Base-by-base conservation (phyloP, 2,329 filamentous ascomycete genomes). In the Epichloe bromicola region DNA sequence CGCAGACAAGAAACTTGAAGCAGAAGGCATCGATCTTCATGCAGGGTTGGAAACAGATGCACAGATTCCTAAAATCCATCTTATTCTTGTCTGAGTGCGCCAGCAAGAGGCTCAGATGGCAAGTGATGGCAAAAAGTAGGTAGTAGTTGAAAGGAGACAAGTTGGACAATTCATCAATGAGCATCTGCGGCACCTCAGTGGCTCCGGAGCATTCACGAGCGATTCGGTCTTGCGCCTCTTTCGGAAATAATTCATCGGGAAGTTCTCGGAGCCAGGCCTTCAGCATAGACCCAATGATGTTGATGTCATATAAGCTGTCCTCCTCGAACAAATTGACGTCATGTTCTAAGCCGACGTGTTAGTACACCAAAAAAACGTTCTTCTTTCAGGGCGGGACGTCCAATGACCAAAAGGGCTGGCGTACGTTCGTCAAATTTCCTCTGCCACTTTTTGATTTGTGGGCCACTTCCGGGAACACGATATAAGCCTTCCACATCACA, bases 141-240 rank as follows among this genome's bases (percentile, higher is more conserved):
- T 97, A 96, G 70, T 97, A 97, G 70, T 96, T 95, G 74, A 93
- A 96, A 0, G 91, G 91, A 6, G 91, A 87, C n/a, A 97, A 76
- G 59, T 88, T 90, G 1, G 91, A 95, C 3, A 97, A 80, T 66
- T 95, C 88, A 57, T 96, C 89, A 58, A 94, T 83, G 51, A 97
- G 78, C 67, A 93, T 65, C 63, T 94, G 86, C 0, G 91, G 90
- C 5, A 91, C 89, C 45, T 79, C 80, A 48, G 86, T 87, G 42
- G 87, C 80, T 11, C 86, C 86, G 49, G 81, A 78, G 63, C 88
- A 94, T 65, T 94, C 83, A 57, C 84, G 78, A 23, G 87, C 80
- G 51, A 97, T 85, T 54, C 83, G 79, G 52, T 88, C 83, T 65
- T 97, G 91, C 0, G 83, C 81, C 36, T 77, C 76, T 63, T 93